Conservation (phyloP, 768 basidiomycete species). For the Lactifluus volemus region DNA sequence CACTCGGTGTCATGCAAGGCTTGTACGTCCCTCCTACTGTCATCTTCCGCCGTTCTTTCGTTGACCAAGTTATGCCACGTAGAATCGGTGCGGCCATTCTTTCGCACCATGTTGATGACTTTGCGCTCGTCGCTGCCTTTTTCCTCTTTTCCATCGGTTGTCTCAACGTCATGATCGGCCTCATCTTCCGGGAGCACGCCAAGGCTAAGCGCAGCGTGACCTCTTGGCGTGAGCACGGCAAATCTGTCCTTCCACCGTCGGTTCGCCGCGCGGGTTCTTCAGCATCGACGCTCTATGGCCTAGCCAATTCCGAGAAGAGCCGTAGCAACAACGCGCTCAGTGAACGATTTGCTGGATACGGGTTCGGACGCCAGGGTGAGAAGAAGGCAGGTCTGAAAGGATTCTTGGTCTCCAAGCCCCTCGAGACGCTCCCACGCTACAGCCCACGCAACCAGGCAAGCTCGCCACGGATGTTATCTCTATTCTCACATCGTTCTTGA, state of each 20-base stretch:
- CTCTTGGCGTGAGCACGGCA: constrained; percentile 41
- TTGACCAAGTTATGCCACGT: neutral
- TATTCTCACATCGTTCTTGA: neutral
- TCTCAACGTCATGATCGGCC: constrained; percentile 71
- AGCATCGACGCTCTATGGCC: constrained; percentile 11
- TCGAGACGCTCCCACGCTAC: constrained; percentile 18
- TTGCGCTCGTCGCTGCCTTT: constrained; percentile 86
- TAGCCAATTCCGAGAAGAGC: constrained; percentile 7
- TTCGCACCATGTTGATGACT: constrained; percentile 65
- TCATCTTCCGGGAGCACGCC: constrained; percentile 58
- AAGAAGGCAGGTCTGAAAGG: constrained; percentile 60
- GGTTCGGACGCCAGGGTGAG: constrained; percentile 77
- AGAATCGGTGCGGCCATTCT: constrained; percentile 44
- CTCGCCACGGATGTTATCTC: neutral
- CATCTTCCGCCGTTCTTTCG: neutral
- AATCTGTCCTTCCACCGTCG: constrained; percentile 13
- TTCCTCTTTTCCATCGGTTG: constrained; percentile 90
- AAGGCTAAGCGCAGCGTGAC: constrained; percentile 55
- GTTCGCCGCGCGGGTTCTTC: constrained; percentile 14
- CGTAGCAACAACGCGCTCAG: neutral
- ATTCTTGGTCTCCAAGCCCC: constrained; percentile 20
- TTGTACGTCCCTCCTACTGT: constrained; percentile 40
- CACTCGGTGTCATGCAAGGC: constrained; percentile 81
- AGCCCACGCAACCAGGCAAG: constrained; percentile 27
- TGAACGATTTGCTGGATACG: constrained; percentile 39